A percentile compares a stretch with the other conserved stretches of the same genome.
phyloP scores from a whole-genome alignment of 257 asterid species.

The Buddleja alternifolia region DNA sequence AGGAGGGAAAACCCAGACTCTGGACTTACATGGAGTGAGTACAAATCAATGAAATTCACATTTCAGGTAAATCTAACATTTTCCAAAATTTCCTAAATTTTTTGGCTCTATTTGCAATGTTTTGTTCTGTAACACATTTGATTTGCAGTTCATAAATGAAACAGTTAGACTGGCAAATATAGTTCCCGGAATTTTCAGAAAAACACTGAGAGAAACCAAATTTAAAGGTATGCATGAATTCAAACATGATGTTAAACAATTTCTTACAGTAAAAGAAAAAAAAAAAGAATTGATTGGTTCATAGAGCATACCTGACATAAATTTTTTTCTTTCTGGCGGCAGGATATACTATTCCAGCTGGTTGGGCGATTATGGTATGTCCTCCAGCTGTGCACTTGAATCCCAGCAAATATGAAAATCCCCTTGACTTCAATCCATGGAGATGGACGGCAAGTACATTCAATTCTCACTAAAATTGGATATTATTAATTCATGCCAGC shows the following conservation, averaged over 20 bases:
- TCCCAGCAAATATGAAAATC: slow-evolving; percentile 68
- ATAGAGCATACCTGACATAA: slow-evolving; percentile 22
- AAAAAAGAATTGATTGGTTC: no score
- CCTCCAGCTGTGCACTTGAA: slow-evolving; percentile 85
- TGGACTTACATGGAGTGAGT: slow-evolving; percentile 57
- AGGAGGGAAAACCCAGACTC: slow-evolving; percentile 49
- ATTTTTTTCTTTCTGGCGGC: slow-evolving; percentile 20
- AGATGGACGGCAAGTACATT: slow-evolving; percentile 79
- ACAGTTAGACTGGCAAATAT: slow-evolving; percentile 64
- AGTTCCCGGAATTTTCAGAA: slow-evolving; percentile 60
- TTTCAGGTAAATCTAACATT: slow-evolving; percentile 44
- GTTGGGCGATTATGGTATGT: slow-evolving; percentile 64
- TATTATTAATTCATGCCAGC: not conserved
- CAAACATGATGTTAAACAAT: not conserved
- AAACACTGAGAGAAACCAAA: slow-evolving; percentile 46
- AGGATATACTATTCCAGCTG: slow-evolving; percentile 62
- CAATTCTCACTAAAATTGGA: not conserved
- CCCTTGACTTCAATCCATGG: slow-evolving; percentile 86
- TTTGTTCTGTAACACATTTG: not conserved
- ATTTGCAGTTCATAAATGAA: slow-evolving; percentile 55
- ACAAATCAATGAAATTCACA: slow-evolving; percentile 58
- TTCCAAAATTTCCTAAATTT: not conserved
- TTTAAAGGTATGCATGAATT: slow-evolving; percentile 43
- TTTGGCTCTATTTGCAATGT: no score
- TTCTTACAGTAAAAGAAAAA: no score